Base-by-base conservation (phyloP, 1,284 basidiomycete species). In the Cryptococcus wingfieldii region DNA sequence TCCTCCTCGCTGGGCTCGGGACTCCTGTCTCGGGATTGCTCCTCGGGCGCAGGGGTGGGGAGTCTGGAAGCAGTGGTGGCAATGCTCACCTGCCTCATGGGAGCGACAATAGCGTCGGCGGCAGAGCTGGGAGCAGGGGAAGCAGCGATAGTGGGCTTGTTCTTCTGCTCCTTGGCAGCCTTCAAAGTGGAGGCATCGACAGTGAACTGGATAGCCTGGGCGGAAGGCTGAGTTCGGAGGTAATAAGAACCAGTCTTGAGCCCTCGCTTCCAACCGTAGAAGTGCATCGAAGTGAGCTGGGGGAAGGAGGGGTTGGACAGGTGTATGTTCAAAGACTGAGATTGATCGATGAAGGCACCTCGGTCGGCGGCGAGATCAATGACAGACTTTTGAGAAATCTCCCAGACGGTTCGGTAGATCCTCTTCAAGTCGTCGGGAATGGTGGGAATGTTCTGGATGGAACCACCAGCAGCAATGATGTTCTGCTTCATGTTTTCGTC, bases 261-360 rank as follows among this genome's bases (percentile, higher is more conserved):
- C 28, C 96, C 96, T 79, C 91, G 91, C 84, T 96, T 96, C 96
- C 95, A 98, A 25, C 94, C 96, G 77, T 98, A 98, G 80, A 98
- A 99, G 81, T 98, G 96, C 95, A 98, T 98, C 66, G 89, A 91
- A 48, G 93, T 96, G 55, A 99, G 82, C 78, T 99, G 96, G 18
- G 90, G 91, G 65, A 89, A 83, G 10, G 92, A 94, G 47, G 96
- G 96, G 53, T 89, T 83, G 70, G 90, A 85, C 46, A 99, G 79
- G 77, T 98, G 95, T 56, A 99, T 85, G 78, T 98, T 98, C 73
- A 99, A 78, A 51, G 79, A 81, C 72, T 83, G 82, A 59, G 59
- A 62, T 79, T 99, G 96, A 80, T 94, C 96, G 77, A 98, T 97
- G 81, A 90, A 99, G 1, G 96, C 93, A 41, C 95, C 96, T 65